phyloP scores from a whole-genome alignment of 805 yeast species.

The Dipodascus albidus region DNA sequence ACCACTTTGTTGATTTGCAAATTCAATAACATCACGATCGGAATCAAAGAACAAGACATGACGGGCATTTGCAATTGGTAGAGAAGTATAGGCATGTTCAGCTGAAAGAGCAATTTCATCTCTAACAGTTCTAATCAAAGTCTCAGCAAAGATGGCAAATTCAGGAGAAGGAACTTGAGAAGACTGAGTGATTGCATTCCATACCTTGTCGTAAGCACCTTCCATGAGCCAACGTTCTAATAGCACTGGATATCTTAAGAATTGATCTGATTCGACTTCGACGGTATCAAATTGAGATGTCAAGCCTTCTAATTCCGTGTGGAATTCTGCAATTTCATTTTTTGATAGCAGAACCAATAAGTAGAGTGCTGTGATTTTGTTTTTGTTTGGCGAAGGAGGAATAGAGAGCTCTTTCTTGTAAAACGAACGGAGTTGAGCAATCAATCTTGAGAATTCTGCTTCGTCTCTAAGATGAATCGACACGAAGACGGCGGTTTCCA shows the following conservation, averaged over 20 bases:
- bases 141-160: constrained; percentile 64
- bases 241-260: constrained; percentile 71
- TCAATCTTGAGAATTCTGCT: constrained; percentile 56
- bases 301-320: constrained; percentile 62
- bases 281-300: constrained; percentile 26
- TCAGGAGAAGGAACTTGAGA: constrained; percentile 48
- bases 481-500: constrained; percentile 81
- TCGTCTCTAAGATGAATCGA: constrained; percentile 55
- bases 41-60: constrained; percentile 59
- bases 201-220: constrained; percentile 88
- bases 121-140: constrained; percentile 69
- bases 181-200: constrained; percentile 57
- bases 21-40: constrained; percentile 42
- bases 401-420: constrained; percentile 37
- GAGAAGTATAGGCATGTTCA: constrained; percentile 60
- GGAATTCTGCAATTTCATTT: constrained; percentile 80
- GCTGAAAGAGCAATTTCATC: constrained; percentile 76
- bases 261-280: constrained; percentile 56
- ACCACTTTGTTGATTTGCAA: constrained; percentile 39
- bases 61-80: constrained; percentile 78
- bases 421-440: constrained; percentile 67
- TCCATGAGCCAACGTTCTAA: constrained; percentile 93
- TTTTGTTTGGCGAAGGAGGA: constrained; percentile 46
- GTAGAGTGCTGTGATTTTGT: constrained; percentile 66
- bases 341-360: constrained; percentile 66